Base-by-base conservation (phyloP, 768 basidiomycete species). In the Mycena sanguinolenta region DNA sequence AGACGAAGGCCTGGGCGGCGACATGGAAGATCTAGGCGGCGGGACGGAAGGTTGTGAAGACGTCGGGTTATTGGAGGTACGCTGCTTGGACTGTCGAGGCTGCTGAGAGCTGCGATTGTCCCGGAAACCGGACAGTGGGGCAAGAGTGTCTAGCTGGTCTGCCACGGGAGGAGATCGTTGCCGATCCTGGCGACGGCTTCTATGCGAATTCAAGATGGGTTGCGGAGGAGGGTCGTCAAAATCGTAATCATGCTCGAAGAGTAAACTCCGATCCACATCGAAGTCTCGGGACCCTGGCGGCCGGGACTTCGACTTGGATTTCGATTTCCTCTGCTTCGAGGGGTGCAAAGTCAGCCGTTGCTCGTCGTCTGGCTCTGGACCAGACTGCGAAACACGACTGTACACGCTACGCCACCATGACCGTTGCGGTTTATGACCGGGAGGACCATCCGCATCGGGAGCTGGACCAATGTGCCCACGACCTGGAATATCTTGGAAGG, bases 381-480 rank as follows among this genome's bases (percentile, higher is more conserved):
- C 80, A 21, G 81, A 74, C 60, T 86, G 85, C 16, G 89, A 89
- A 36, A 90, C 72, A 23, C 87, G 85, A 70, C 84, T 77, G 75
- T 90, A 90, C 19, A 88, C 76, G 59, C 78, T 84, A 21, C 84
- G 84, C 90, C 90, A 90, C 89, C 89, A 90, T 0, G 89, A 88
- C 3, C 81, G 78, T 68, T 84, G 83, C 7, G 75, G 74, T 57
- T 73, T 73, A 64, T 80, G 75, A 14, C 69, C 72, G 25, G 72
- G 68, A 55, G 62, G 69, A 9, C 75, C 75, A 17, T 66, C 70
- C 30, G 69, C 72, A 17, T 70, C 67, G 65, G 55, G 53, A 68
- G 74, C 49, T 32, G 58, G 60, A 42, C 68, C 72, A 60, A 73
- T 74, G 53, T 74, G 76, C 9, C 71, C 74, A n/a, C 73, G 74